Percentiles rank a stretch among this genome's conserved stretches.
Evolutionary conservation across 441 rosid species (phyloP).

Genomic region (Brassica balearica): DNA sequence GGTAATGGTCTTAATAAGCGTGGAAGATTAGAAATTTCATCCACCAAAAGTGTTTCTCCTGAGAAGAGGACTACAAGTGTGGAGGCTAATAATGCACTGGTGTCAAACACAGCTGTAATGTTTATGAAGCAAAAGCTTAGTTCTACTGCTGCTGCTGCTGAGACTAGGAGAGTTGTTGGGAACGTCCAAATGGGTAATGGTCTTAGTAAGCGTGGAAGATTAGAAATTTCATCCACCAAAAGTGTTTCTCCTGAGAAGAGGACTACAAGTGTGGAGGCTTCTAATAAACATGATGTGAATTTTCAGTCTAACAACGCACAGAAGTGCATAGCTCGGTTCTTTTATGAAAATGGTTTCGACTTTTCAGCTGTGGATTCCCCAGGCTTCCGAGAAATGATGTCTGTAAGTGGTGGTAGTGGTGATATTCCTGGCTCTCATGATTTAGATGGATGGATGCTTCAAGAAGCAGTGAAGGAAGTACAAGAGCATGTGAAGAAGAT

Average conservation of each 20-base stretch:
- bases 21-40: not conserved
- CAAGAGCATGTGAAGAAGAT: slow-evolving; percentile 47
- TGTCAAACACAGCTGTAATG: too few species aligned
- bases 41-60: not conserved
- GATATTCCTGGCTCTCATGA: slow-evolving; percentile 51
- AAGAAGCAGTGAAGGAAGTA: slow-evolving; percentile 47
- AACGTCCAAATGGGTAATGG: not conserved
- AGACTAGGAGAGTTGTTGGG: not conserved
- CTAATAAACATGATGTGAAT: not conserved
- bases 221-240: not conserved
- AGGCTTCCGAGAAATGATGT: slow-evolving; percentile 54
- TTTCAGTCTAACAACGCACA: not conserved
- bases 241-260: not conserved
- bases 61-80: not conserved
- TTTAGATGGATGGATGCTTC: slow-evolving; percentile 55
- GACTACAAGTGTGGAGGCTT: not conserved
- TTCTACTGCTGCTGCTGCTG: not conserved
- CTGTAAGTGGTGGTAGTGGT: slow-evolving; percentile 29
- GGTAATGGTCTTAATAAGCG: not conserved
- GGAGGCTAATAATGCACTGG: not conserved
- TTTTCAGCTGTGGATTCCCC: slow-evolving; percentile 48
- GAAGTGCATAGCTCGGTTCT: slow-evolving; percentile 55
- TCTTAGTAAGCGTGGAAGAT: not conserved
- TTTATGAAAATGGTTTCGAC: slow-evolving; percentile 55
- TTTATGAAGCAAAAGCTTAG: too few species aligned